Evolutionary conservation across 768 basidiomycete species (phyloP).

Genomic region (Chlorophyllum brunneum): DNA sequence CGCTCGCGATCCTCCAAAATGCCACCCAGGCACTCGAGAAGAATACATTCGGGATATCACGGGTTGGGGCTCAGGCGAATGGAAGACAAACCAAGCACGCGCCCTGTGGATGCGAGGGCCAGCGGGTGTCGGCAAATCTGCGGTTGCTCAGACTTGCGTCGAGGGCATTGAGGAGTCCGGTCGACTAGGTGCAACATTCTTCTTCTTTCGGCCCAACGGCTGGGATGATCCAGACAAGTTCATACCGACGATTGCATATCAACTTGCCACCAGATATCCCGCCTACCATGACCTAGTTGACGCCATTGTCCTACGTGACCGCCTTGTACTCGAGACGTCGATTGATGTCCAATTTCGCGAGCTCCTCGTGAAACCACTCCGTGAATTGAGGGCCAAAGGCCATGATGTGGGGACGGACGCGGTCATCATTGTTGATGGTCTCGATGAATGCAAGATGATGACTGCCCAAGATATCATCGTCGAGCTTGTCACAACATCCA

Average conservation of each 20-base stretch:
- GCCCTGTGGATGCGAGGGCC: slow-evolving; percentile 21
- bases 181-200: too few species aligned
- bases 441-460: too few species aligned
- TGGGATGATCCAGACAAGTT: too few species aligned
- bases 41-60: background rate
- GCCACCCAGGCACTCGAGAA: background rate
- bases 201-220: too few species aligned
- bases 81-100: background rate
- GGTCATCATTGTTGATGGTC: too few species aligned
- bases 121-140: slow-evolving; percentile 25
- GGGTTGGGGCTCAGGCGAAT: background rate
- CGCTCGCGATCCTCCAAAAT: too few species aligned
- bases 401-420: background rate
- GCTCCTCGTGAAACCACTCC: background rate
- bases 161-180: slow-evolving; percentile 18
- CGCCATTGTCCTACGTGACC: slow-evolving; percentile 2
- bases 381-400: background rate
- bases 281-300: slow-evolving; percentile 5
- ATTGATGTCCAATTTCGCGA: background rate
- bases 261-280: slow-evolving; percentile 15
- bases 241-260: too few species aligned
- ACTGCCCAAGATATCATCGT: too few species aligned
- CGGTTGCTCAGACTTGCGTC: slow-evolving; percentile 27
- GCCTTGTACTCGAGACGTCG: slow-evolving; percentile 8
- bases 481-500: too few species aligned